phyloP scores from a whole-genome alignment of 2,329 filamentous ascomycete genomes.

The Tolypocladium guangdongense region DNA sequence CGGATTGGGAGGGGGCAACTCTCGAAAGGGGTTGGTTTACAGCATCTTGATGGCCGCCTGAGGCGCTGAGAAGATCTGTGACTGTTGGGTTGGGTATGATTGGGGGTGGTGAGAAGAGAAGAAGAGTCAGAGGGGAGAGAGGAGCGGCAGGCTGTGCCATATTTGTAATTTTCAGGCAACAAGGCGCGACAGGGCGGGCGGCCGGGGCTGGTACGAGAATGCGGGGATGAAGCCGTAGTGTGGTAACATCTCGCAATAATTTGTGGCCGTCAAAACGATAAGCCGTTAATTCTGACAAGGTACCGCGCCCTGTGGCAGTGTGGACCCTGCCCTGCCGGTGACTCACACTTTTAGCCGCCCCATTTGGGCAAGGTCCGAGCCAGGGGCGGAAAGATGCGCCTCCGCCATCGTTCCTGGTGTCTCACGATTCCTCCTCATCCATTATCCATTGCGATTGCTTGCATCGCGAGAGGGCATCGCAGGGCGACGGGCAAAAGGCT shows the following conservation, averaged over 20 bases:
- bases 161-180: constrained; percentile 40
- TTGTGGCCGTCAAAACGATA: not conserved
- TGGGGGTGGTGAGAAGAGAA: constrained; percentile 21
- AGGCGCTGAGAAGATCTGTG: constrained; percentile 17
- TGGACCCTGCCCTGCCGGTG: constrained; percentile 16
- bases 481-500: not conserved
- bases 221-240: not conserved
- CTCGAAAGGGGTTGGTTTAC: constrained; percentile 37
- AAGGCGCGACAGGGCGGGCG: constrained; percentile 13
- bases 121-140: constrained; percentile 15
- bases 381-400: constrained; percentile 6
- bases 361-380: constrained; percentile 16
- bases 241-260: not conserved
- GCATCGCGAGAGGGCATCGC: not conserved
- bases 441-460: not conserved
- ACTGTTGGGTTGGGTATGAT: constrained; percentile 18
- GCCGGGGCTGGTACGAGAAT: not conserved
- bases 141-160: constrained; percentile 14
- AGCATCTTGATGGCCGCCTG: constrained; percentile 43
- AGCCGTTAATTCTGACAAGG: not conserved
- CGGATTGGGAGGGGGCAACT: constrained; percentile 25
- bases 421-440: not conserved
- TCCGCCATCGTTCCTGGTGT: not conserved
- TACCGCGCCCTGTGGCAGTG: constrained; percentile 13
- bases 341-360: constrained; percentile 22